Base-by-base conservation (phyloP, 2,329 filamentous ascomycete species). In the Fusarium falciforme region DNA sequence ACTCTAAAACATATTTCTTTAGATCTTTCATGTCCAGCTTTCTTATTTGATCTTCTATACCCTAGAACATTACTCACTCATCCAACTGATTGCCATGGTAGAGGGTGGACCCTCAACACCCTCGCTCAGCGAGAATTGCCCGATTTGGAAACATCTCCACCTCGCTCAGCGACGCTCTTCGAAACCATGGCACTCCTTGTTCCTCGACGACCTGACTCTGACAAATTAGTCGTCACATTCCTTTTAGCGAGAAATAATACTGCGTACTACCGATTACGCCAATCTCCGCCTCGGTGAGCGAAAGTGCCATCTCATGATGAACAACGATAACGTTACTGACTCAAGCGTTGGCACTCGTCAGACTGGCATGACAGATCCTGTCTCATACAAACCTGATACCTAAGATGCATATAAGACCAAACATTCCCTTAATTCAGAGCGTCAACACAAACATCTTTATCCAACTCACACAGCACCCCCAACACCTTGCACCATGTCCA, bases 281-380 rank as follows among this genome's bases (percentile, higher is more conserved):
- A 20, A 29, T 22, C 38, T 22, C 58, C 38, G 11, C 25, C 2
- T 68, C 65, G 67, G 66, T 64, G 35, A 68, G 59, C 67, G 67
- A 69, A 8, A 27, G 35, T 9, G 2, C 35, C 22, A 31, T 6
- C 5, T 20, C 17, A 14, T 5, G 17, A 8, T 54, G 17, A 8
- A 12, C 27, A 9, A 54, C 27, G 5, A 54, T 54, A 54, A 31
- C 47, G 47, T 54, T 54, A 54, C 27, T 20, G 2, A 8, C 20
- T 25, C 22, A 4, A 4, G 35, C 2, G 20, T 9, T 20, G 4
- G n/a, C 0, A 2, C 2, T 54, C 0, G 17, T 11, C 5, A 59
- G 8, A 17, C 2, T 31, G 25, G 25, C 1, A 29, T 16, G 22
- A 29, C 7, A 27, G 35, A 10, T 12, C 10, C 2, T 35, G 22